Evolutionary conservation across 192 early-diverging fungal genomes (phyloP).

Genomic region (Gonapodya sp.): DNA sequence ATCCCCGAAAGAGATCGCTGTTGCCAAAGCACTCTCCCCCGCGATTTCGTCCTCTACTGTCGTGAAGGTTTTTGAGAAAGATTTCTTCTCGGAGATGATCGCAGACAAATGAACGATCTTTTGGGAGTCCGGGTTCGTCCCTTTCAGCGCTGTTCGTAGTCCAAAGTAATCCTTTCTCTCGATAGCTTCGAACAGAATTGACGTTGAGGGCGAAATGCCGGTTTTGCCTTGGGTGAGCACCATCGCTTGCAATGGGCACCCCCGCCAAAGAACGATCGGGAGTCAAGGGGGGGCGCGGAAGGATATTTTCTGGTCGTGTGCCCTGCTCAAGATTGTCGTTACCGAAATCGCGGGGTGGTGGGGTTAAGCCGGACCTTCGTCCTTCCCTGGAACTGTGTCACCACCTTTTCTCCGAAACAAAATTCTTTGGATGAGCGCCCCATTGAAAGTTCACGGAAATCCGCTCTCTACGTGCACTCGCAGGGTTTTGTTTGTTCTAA

Average conservation of each 20-base stretch:
- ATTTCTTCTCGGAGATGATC: not conserved
- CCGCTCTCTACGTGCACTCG: constrained; percentile 19
- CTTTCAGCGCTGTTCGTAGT: not conserved
- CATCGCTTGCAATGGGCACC: no score
- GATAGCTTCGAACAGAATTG: not conserved
- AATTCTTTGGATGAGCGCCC: no score
- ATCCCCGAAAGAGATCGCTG: not conserved
- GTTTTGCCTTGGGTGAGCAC: no score
- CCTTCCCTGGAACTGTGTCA: no score
- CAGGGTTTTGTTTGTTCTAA: constrained; percentile 16
- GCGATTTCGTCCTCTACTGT: not conserved
- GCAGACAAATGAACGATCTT: not conserved
- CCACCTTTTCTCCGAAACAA: no score
- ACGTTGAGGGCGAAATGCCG: no score
- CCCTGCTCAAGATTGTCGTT: no score
- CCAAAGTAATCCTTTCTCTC: not conserved
- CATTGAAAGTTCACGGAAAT: constrained; percentile 18
- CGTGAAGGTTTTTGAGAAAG: not conserved
- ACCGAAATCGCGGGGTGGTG: no score
- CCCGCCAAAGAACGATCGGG: no score
- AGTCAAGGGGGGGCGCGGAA: no score
- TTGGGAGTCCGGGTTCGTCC: not conserved
- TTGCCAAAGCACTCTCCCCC: not conserved
- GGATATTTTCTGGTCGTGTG: no score
- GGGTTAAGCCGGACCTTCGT: no score